phyloP scores from a whole-genome alignment of 768 basidiomycete genomes.

The Kondoa subrosea region DNA sequence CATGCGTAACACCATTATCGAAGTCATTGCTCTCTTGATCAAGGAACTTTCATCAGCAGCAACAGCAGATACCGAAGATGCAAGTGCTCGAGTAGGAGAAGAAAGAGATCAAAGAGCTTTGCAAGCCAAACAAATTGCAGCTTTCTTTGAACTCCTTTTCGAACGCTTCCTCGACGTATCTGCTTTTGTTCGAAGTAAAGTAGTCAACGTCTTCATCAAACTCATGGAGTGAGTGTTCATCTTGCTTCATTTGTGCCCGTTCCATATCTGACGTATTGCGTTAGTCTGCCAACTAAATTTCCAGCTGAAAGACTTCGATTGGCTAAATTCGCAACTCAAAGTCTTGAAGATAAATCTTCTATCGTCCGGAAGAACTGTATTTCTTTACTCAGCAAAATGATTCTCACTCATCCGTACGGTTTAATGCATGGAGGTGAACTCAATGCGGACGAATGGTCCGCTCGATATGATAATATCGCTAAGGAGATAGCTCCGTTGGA shows the following conservation, averaged over 20 bases:
- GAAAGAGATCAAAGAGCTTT: slow-evolving; percentile 34
- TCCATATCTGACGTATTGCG: background rate
- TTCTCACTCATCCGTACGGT: slow-evolving; percentile 78
- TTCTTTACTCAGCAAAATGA: slow-evolving; percentile 52
- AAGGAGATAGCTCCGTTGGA: slow-evolving; percentile 57
- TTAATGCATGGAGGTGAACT: slow-evolving; percentile 66
- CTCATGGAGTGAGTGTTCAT: slow-evolving; percentile 46
- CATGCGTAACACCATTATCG: slow-evolving; percentile 86
- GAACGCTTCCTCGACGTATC: slow-evolving; percentile 76
- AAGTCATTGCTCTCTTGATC: slow-evolving; percentile 72
- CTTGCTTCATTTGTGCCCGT: background rate
- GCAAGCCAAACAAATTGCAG: slow-evolving; percentile 45
- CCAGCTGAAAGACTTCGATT: slow-evolving; percentile 67
- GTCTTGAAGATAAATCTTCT: slow-evolving; percentile 76
- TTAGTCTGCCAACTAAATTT: slow-evolving; percentile 51
- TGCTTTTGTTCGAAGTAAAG: slow-evolving; percentile 80
- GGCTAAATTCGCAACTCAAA: slow-evolving; percentile 55
- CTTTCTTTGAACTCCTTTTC: slow-evolving; percentile 63
- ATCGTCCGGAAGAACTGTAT: slow-evolving; percentile 73
- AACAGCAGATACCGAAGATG: slow-evolving; percentile 34
- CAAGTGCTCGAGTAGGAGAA: slow-evolving; percentile 17
- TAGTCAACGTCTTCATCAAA: slow-evolving; percentile 55
- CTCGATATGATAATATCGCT: slow-evolving; percentile 47
- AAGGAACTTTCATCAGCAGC: slow-evolving; percentile 51
- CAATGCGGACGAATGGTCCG: slow-evolving; percentile 54